Evolutionary conservation across 2,329 filamentous ascomycete genomes (phyloP).

Genomic region (Volutella citrinella): DNA sequence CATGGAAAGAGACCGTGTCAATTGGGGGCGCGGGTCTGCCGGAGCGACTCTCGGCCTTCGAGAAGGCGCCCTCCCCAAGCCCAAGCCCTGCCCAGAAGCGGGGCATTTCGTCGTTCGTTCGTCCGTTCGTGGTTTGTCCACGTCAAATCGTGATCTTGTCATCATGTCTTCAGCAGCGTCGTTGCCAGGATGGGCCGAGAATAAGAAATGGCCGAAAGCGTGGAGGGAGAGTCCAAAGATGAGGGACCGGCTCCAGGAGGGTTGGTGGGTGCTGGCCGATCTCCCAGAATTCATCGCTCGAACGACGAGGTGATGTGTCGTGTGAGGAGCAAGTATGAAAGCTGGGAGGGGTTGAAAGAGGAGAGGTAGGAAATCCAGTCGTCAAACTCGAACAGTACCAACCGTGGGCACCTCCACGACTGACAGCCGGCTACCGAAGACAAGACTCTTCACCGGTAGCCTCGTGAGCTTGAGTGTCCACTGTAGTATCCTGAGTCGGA

Average conservation of each 20-base stretch:
- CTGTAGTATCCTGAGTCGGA: conserved; percentile 56
- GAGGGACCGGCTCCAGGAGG: conserved; percentile 4
- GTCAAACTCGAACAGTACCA: conserved; percentile 42
- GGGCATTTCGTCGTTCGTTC: too few relatives aligned
- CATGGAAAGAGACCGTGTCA: too few relatives aligned
- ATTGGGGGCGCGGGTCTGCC: too few relatives aligned
- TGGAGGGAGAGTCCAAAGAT: conserved; percentile 8
- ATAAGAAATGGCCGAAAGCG: conserved; percentile 6
- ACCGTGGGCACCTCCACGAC: conserved; percentile 37
- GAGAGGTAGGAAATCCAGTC: conserved; percentile 49
- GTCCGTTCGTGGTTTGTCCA: conserved; percentile 16
- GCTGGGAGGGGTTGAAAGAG: conserved; percentile 45
- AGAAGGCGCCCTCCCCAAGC: too few relatives aligned
- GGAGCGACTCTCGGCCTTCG: too few relatives aligned
- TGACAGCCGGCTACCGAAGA: conserved; percentile 49
- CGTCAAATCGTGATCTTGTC: conserved; percentile 24
- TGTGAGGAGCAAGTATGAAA: conserved; percentile 47
- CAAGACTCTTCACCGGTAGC: conserved; percentile 51
- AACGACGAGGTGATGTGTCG: too few relatives aligned
- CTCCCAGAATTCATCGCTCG: too few relatives aligned
- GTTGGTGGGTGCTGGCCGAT: conserved; percentile 5
- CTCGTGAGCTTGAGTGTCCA: conserved; percentile 42
- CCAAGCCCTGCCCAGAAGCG: too few relatives aligned
- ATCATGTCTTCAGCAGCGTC: conserved; percentile 31
- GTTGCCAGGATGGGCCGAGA: conserved; percentile 17